phyloP scores from a whole-genome alignment of 23 red algal genomes.

The Pyropia yezoensis region DNA sequence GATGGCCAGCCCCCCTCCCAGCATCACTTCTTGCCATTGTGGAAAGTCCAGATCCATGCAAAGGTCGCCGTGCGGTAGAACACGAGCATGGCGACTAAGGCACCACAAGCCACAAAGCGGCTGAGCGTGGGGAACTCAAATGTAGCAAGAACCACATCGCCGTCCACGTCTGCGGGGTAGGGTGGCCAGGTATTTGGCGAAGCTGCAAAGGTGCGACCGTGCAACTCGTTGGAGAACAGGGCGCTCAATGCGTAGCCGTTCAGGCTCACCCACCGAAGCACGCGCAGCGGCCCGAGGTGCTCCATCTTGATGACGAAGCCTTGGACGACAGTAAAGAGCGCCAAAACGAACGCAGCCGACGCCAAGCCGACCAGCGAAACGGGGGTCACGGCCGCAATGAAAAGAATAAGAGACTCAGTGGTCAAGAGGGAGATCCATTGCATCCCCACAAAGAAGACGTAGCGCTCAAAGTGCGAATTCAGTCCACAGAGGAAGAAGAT shows the following conservation, averaged over 20 bases:
- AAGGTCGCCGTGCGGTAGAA: slow-evolving; percentile 49
- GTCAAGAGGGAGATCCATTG: slow-evolving; percentile 63
- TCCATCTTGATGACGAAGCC: slow-evolving; percentile 68
- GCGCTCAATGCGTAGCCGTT: slow-evolving; percentile 55
- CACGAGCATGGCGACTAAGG: slow-evolving; percentile 61
- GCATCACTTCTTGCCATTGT: slow-evolving; percentile 21
- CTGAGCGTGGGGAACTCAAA: slow-evolving; percentile 29
- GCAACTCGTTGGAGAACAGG: slow-evolving; percentile 76
- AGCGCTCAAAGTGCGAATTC: slow-evolving; percentile 28
- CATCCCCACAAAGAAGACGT: slow-evolving; percentile 65
- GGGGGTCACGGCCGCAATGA: slow-evolving; percentile 67
- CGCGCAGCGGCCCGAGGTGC: slow-evolving; percentile 63
- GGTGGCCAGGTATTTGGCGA: slow-evolving; percentile 35
- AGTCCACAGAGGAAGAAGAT: slow-evolving; percentile 70
- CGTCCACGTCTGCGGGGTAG: slow-evolving; percentile 28
- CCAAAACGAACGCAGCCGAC: slow-evolving; percentile 54
- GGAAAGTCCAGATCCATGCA: slow-evolving; percentile 19
- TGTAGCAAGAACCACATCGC: slow-evolving; percentile 24
- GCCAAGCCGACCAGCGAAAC: slow-evolving; percentile 71
- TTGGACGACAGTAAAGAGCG: slow-evolving; percentile 60
- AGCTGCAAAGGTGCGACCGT: slow-evolving; percentile 26
- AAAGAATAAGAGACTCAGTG: slow-evolving; percentile 69
- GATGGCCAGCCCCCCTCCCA: too few species aligned
- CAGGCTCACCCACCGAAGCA: slow-evolving; percentile 47
- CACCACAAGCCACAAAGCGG: slow-evolving; percentile 54